Conservation (phyloP, 495 filamentous ascomycete genomes). For the Aspergillus indologenus region DNA sequence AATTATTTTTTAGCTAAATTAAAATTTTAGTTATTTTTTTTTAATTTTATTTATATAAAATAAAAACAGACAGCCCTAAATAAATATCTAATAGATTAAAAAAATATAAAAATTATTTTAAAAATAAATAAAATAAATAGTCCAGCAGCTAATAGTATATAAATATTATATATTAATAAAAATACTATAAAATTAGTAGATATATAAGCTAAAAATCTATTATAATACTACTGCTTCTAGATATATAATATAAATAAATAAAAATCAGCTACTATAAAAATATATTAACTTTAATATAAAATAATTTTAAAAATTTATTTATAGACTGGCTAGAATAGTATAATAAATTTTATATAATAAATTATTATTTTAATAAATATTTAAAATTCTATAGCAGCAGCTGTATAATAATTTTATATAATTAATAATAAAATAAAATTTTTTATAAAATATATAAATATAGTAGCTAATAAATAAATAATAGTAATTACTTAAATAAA, state of each 20-base stretch:
- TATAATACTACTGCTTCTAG: conserved; percentile 2
- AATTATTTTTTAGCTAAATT: too few relatives aligned
- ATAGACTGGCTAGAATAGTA: background rate
- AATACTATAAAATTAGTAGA: too few relatives aligned
- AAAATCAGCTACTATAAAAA: background rate
- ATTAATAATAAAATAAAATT: too few relatives aligned
- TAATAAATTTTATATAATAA: background rate
- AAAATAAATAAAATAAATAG: too few relatives aligned
- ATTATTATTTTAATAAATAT: background rate
- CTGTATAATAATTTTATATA: background rate
- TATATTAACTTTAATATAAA: background rate
- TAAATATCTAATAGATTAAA: too few relatives aligned
- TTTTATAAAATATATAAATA: background rate
- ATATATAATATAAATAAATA: conserved; percentile 1
- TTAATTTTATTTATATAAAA: too few relatives aligned
- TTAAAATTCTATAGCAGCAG: background rate
- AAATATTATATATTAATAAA: too few relatives aligned
- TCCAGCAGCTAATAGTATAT: too few relatives aligned
- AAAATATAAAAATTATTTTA: too few relatives aligned
- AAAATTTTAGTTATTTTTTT: too few relatives aligned
- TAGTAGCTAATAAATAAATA: conserved; percentile 1
- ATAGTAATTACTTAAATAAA: conserved; percentile 2
- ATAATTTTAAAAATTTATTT: background rate
- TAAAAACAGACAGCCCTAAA: background rate
- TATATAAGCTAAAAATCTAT: background rate